phyloP scores from a whole-genome alignment of 2,329 filamentous ascomycete species.

The Massarina eburnea region DNA sequence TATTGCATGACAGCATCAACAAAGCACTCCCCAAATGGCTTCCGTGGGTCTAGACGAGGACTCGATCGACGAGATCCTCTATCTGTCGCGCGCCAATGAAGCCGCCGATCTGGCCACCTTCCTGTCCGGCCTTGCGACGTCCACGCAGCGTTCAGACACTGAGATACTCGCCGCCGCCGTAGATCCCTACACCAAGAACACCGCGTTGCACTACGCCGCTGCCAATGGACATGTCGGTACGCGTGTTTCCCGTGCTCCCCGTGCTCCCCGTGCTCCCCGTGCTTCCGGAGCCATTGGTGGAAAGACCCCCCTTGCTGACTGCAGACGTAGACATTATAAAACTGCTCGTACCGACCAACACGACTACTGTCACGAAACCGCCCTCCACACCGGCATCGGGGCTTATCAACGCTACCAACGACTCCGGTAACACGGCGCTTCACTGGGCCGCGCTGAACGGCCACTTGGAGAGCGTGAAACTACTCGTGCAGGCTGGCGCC shows the following conservation, averaged over 20 bases:
- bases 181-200: constrained; percentile 76
- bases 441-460: constrained; percentile 95
- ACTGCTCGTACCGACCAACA: constrained; percentile 41
- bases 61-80: constrained; percentile 88
- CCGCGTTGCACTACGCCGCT: constrained; percentile 83
- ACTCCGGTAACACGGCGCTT: constrained; percentile 83
- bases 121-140: constrained; percentile 62
- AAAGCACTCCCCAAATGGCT: constrained; percentile 18
- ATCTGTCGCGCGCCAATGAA: constrained; percentile 80
- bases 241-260: neutral
- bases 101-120: constrained; percentile 64
- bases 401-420: constrained; percentile 71
- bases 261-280: neutral
- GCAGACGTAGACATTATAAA: constrained; percentile 34
- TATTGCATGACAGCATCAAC: constrained; percentile 2
- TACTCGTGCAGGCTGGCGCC: constrained; percentile 74
- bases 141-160: constrained; percentile 63
- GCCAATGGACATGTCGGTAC: constrained; percentile 85
- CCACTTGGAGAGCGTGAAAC: constrained; percentile 77
- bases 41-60: constrained; percentile 57
- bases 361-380: constrained; percentile 21
- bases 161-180: constrained; percentile 67
- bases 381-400: constrained; percentile 29
- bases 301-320: constrained; percentile 16
- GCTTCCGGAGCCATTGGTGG: neutral